phyloP scores from a whole-genome alignment of 306 rosid species.

The Fragaria ananassa region DNA sequence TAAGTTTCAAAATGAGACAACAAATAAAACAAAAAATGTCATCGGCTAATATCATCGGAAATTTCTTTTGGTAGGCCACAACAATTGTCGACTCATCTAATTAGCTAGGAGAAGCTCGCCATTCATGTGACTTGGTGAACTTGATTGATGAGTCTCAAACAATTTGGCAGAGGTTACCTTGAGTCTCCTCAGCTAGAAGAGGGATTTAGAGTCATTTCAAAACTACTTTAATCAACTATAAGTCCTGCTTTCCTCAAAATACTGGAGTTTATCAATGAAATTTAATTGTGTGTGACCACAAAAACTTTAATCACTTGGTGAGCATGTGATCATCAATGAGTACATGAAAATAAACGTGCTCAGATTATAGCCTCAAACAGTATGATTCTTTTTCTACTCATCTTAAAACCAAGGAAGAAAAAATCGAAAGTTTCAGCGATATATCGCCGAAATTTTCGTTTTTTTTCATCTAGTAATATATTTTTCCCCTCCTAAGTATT shows the following conservation, averaged over 20 bases:
- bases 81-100: neutral
- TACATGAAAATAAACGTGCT: too few relatives aligned
- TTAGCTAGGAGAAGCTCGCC: neutral
- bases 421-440: too few relatives aligned
- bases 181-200: constrained; percentile 31
- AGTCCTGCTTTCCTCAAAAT: constrained; percentile 15
- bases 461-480: too few relatives aligned
- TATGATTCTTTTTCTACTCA: too few relatives aligned
- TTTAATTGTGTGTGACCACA: too few relatives aligned
- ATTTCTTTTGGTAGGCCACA: constrained; percentile 25
- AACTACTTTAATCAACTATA: constrained; percentile 28
- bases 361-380: too few relatives aligned
- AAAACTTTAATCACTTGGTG: too few relatives aligned
- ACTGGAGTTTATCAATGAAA: constrained; percentile 11
- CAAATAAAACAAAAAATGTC: constrained; percentile 28
- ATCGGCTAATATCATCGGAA: constrained; percentile 19
- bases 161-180: constrained; percentile 1
- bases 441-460: too few relatives aligned
- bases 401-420: too few relatives aligned
- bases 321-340: too few relatives aligned
- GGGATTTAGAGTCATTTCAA: constrained; percentile 28
- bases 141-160: neutral
- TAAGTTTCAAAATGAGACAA: constrained; percentile 23
- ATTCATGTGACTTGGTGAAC: constrained; percentile 12
- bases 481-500: too few relatives aligned